These are phyloP conservation scores for Iris pallida DNA, from an alignment of 116 monocot genomes.

Conservation along the genomic window DNA sequence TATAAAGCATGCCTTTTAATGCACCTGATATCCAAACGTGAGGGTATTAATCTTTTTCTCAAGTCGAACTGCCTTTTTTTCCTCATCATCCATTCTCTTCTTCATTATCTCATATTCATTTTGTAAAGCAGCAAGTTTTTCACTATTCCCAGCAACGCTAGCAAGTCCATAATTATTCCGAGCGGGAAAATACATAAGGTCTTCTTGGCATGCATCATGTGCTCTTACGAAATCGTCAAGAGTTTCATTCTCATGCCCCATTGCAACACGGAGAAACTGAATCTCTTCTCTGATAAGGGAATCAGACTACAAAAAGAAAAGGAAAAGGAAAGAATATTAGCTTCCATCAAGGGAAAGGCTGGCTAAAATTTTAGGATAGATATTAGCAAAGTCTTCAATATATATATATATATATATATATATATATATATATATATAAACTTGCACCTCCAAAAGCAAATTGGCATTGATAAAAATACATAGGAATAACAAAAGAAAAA, in stretches of 20 bases:
- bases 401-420: too few relatives aligned
- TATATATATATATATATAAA: too few relatives aligned
- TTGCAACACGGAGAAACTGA: slow-evolving; percentile 62
- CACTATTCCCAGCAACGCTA: slow-evolving; percentile 72
- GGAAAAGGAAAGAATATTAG: not conserved
- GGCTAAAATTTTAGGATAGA: too few relatives aligned
- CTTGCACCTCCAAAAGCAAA: too few relatives aligned
- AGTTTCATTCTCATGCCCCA: slow-evolving; percentile 92
- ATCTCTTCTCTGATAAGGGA: slow-evolving; percentile 69
- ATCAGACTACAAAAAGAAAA: slow-evolving; percentile 53
- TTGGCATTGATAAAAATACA: too few relatives aligned
- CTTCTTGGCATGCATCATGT: slow-evolving; percentile 90
- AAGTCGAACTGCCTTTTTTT: slow-evolving; percentile 71
- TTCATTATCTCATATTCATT: slow-evolving; percentile 88
- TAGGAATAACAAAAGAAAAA: too few relatives aligned
- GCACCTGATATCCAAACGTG: slow-evolving; percentile 91
- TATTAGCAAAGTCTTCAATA: too few relatives aligned
- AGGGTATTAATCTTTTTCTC: slow-evolving; percentile 93
- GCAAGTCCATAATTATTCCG: slow-evolving; percentile 72
- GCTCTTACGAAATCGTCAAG: slow-evolving; percentile 94
- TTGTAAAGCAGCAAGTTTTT: slow-evolving; percentile 73
- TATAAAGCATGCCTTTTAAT: not conserved
- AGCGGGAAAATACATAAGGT: slow-evolving; percentile 86
- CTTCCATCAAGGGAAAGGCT: too few relatives aligned
- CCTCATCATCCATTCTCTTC: slow-evolving; percentile 87